phyloP scores from a whole-genome alignment of 192 early-diverging fungal species.

The Lobulomyces angularis region DNA sequence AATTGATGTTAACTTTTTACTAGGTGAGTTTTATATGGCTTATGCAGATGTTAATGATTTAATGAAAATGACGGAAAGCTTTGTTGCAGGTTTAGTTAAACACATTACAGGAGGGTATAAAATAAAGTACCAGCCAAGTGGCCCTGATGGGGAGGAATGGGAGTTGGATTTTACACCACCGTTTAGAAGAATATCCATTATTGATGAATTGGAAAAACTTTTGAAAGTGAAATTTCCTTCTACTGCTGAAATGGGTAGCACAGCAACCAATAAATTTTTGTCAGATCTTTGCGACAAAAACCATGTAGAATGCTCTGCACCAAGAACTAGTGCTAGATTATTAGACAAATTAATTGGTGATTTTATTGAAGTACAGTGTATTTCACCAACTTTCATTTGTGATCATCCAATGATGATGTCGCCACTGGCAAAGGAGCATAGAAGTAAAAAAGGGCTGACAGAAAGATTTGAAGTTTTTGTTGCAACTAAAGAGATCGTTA shows the following conservation, averaged over 20 bases:
- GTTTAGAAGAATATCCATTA: constrained; percentile 90
- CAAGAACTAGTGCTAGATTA: constrained; percentile 81
- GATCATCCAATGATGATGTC: constrained; percentile 99
- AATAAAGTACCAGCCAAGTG: constrained; percentile 89
- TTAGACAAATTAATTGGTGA: constrained; percentile 75
- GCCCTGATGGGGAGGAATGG: constrained; percentile 56
- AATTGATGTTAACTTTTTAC: too few species aligned
- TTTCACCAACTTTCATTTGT: constrained; percentile 84
- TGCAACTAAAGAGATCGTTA: constrained; percentile 97
- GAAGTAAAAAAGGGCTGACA: constrained; percentile 76
- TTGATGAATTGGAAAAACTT: constrained; percentile 78
- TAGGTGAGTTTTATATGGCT: constrained; percentile 99
- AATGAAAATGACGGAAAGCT: constrained; percentile 86
- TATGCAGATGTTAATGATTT: constrained; percentile 96
- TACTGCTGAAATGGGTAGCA: constrained; percentile 65
- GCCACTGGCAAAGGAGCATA: constrained; percentile 93
- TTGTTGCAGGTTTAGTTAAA: constrained; percentile 88
- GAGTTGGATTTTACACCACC: constrained; percentile 95
- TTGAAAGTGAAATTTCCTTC: constrained; percentile 86
- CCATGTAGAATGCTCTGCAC: constrained; percentile 87
- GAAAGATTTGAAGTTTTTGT: constrained; percentile 99
- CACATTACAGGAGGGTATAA: constrained; percentile 78
- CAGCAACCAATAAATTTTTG: constrained; percentile 80
- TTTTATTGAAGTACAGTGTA: constrained; percentile 35
- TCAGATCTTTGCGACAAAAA: constrained; percentile 86